A percentile compares a stretch with the other conserved stretches of the same genome.
phyloP scores from a whole-genome alignment of 2,329 filamentous ascomycete genomes.

The Aspergillus clavatus region DNA sequence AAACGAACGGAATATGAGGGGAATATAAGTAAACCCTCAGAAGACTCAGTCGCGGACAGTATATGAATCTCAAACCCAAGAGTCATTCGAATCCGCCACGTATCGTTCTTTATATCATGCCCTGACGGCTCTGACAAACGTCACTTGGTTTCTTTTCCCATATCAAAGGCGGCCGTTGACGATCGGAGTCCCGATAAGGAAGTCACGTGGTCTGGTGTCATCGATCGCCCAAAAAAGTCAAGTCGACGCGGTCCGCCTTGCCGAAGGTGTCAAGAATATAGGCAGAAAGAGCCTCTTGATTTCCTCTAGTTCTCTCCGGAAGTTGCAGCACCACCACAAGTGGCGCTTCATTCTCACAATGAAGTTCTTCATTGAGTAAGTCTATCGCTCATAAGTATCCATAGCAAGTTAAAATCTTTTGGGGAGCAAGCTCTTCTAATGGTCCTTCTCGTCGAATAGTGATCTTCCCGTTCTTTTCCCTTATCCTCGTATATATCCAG shows the following conservation, averaged over 20 bases:
- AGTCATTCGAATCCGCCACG: background rate
- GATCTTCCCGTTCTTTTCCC: conserved; percentile 67
- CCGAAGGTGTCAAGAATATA: conserved; percentile 1
- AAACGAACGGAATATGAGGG: conserved; percentile 10
- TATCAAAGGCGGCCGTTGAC: conserved; percentile 1
- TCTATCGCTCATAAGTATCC: conserved; percentile 2
- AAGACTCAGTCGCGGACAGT: background rate
- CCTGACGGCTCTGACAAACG: background rate
- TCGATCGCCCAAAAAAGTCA: conserved; percentile 30
- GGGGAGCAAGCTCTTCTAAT: conserved; percentile 7
- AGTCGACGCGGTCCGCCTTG: conserved; percentile 19
- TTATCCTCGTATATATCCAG: conserved; percentile 70
- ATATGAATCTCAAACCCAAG: background rate
- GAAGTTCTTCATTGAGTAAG: conserved; percentile 74
- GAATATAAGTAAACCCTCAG: background rate
- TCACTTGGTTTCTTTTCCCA: background rate
- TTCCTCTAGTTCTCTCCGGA: conserved; percentile 9
- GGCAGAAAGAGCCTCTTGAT: conserved; percentile 8
- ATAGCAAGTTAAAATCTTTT: background rate
- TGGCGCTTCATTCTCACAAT: conserved; percentile 46
- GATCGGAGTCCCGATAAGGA: conserved; percentile 27
- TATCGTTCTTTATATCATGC: background rate
- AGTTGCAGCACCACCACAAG: conserved; percentile 16
- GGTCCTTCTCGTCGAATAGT: conserved; percentile 32
- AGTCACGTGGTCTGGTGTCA: conserved; percentile 33